These are phyloP conservation scores for Xylaria sp. DNA, from an alignment of 2,329 filamentous ascomycete genomes.

Conservation along the genomic window DNA sequence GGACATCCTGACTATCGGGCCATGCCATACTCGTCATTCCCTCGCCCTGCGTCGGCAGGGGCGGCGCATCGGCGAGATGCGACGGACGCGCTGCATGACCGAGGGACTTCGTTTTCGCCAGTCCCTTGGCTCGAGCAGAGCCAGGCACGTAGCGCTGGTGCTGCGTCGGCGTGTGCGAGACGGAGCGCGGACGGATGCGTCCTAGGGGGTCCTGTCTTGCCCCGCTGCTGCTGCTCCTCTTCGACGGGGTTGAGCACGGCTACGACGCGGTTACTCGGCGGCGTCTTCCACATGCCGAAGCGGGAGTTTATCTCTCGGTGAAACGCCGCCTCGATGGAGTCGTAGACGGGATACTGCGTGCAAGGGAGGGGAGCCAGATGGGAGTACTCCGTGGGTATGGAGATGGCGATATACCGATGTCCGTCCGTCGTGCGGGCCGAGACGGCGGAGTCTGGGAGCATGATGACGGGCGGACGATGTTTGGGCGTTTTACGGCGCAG, in stretches of 20 bases:
- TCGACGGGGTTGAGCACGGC: constrained; percentile 34
- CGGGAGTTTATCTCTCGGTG: constrained; percentile 18
- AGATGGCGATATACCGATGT: constrained; percentile 55
- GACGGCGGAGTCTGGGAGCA: constrained; percentile 51
- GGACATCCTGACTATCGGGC: background rate
- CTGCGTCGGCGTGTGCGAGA: constrained; percentile 15
- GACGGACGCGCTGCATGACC: background rate
- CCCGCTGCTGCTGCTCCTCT: constrained; percentile 28
- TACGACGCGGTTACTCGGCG: constrained; percentile 19
- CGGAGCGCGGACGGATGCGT: constrained; percentile 14
- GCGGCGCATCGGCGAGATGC: background rate
- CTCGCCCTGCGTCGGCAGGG: background rate
- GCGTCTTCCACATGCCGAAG: constrained; percentile 15
- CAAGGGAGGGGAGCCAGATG: constrained; percentile 34
- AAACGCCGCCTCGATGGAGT: constrained; percentile 17
- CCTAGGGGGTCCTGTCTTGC: constrained; percentile 29
- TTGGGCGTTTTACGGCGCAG: constrained; percentile 32
- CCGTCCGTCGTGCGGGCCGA: constrained; percentile 49
- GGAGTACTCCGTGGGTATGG: constrained; percentile 49
- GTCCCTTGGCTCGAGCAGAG: background rate
- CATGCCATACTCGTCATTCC: background rate
- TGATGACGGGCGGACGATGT: constrained; percentile 30
- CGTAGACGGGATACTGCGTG: constrained; percentile 24
- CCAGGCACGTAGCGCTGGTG: constrained; percentile 16
- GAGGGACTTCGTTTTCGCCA: constrained; percentile 4